phyloP scores from a whole-genome alignment of 768 basidiomycete genomes.

The Jaapia argillacea region DNA sequence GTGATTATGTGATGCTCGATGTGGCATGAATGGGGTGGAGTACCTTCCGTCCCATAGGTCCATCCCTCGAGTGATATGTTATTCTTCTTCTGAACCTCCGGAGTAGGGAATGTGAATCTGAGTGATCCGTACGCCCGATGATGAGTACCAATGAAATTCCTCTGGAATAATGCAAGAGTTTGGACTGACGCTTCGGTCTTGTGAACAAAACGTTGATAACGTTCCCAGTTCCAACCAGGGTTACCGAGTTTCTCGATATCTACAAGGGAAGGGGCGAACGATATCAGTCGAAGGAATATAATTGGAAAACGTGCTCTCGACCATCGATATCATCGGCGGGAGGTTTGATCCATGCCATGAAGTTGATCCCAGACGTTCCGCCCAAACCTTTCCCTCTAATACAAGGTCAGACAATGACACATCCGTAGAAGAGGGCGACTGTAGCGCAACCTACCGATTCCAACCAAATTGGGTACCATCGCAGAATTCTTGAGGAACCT shows the following conservation, averaged over 20 bases:
- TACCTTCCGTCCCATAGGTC: not conserved
- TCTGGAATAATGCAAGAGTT: not conserved
- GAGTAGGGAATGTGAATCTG: not conserved
- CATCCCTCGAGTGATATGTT: not conserved
- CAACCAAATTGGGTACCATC: conserved; percentile 5
- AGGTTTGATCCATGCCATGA: conserved; percentile 11
- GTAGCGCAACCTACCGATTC: conserved; percentile 4
- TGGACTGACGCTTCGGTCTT: conserved; percentile 10
- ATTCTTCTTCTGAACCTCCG: not conserved
- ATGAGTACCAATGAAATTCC: not conserved
- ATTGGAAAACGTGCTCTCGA: not conserved
- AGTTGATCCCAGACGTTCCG: conserved; percentile 11
- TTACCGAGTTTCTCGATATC: conserved; percentile 15
- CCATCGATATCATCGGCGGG: conserved; percentile 14
- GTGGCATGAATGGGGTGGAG: too few species aligned
- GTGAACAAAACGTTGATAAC: conserved; percentile 10
- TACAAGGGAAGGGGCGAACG: not conserved
- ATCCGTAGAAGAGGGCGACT: not conserved
- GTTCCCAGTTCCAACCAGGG: conserved; percentile 19
- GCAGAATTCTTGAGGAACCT: conserved; percentile 10
- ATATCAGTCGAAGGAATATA: not conserved
- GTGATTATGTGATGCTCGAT: not conserved
- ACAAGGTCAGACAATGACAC: not conserved
- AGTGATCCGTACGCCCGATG: too few species aligned
- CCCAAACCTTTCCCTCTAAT: conserved; percentile 11